phyloP scores from a whole-genome alignment of 73 alveolate species.

The Tetrahymena elliotti region DNA sequence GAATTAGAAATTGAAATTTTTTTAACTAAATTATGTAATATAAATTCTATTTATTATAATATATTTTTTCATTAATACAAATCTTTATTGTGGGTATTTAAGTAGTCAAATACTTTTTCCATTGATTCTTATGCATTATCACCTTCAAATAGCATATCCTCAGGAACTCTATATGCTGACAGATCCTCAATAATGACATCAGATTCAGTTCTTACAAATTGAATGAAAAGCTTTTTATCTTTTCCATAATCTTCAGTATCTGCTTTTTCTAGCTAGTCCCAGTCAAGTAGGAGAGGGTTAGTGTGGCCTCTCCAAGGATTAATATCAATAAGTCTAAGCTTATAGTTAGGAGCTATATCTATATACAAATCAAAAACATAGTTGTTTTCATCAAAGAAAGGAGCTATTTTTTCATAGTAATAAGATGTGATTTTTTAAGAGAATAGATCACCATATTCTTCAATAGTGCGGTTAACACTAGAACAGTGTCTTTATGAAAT shows the following conservation, averaged over 20 bases:
- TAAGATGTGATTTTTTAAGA: not conserved
- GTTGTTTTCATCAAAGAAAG: not conserved
- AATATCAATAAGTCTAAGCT: constrained; percentile 31
- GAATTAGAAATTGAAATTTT: too few relatives aligned
- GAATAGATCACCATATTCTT: not conserved
- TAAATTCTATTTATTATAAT: too few relatives aligned
- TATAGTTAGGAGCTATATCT: constrained; percentile 31
- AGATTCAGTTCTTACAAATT: not conserved
- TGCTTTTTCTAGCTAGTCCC: constrained; percentile 23
- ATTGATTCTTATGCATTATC: not conserved
- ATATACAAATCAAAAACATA: constrained; percentile 31
- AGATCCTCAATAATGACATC: not conserved
- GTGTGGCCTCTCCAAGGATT: constrained; percentile 40
- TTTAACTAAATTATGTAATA: too few relatives aligned
- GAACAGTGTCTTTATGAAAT: constrained; percentile 22
- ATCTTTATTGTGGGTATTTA: not conserved
- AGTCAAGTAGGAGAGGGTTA: constrained; percentile 20
- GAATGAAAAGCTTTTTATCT: not conserved
- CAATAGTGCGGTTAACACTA: not conserved
- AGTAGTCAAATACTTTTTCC: not conserved
- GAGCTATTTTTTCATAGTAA: not conserved
- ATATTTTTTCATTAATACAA: not conserved
- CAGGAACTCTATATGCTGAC: not conserved
- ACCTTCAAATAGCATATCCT: not conserved
- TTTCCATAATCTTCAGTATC: not conserved